A percentile compares a stretch with the other conserved stretches of the same genome.
phyloP scores from a whole-genome alignment of 805 yeast genomes.

The Komagataella pastoris region DNA sequence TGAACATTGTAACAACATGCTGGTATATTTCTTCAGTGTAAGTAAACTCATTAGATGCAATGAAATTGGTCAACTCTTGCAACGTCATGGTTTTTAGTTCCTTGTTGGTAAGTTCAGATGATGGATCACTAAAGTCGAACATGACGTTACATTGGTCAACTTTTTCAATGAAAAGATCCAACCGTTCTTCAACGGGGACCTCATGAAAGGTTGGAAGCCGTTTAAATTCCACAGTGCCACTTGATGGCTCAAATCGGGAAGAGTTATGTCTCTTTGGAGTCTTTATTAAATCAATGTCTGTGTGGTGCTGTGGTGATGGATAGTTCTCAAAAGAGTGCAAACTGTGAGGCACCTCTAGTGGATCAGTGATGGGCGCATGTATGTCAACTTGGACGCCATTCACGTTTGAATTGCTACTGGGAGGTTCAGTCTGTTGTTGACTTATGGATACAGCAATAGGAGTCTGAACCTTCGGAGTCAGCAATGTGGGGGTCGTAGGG shows the following conservation, averaged over 20 bases:
- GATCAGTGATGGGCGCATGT: not conserved
- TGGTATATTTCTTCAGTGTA: slow-evolving; percentile 86
- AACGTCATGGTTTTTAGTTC: slow-evolving; percentile 81
- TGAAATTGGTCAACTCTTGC: slow-evolving; percentile 81
- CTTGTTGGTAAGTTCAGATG: slow-evolving; percentile 83
- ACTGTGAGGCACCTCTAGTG: not conserved
- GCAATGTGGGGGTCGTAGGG: slow-evolving; percentile 10
- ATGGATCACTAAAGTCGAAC: slow-evolving; percentile 90
- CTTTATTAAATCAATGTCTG: slow-evolving; percentile 69
- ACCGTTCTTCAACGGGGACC: slow-evolving; percentile 65
- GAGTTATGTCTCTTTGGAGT: slow-evolving; percentile 88
- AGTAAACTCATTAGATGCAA: slow-evolving; percentile 68
- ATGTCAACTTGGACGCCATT: not conserved
- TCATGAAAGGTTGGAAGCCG: slow-evolving; percentile 83
- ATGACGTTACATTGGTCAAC: slow-evolving; percentile 90
- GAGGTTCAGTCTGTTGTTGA: not conserved
- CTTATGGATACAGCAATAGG: not conserved
- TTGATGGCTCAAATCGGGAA: slow-evolving; percentile 76
- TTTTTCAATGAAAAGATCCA: slow-evolving; percentile 70
- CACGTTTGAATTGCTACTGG: not conserved
- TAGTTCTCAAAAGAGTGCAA: slow-evolving; percentile 39
- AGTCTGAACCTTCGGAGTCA: not conserved
- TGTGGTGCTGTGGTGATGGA: slow-evolving; percentile 47
- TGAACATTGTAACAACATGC: slow-evolving; percentile 83
- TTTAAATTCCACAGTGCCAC: slow-evolving; percentile 45